Evolutionary conservation across 2,329 filamentous ascomycete genomes (phyloP).

Genomic region (Fusarium abutilonis): DNA sequence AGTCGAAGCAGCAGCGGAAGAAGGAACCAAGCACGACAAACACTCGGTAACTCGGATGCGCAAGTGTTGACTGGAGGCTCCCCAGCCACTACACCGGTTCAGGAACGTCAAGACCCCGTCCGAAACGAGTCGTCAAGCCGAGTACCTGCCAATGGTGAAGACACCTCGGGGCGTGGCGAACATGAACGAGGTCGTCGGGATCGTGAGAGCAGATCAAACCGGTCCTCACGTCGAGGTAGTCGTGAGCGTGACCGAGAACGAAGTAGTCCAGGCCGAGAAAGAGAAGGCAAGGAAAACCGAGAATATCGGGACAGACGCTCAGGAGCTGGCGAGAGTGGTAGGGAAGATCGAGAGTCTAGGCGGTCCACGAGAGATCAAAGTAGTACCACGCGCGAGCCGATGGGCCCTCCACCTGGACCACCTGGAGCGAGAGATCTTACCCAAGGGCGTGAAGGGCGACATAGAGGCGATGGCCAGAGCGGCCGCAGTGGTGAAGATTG

Average conservation of each 20-base stretch:
- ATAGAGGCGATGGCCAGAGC: constrained; percentile 44
- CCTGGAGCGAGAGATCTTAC: constrained; percentile 45
- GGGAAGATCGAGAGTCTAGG: constrained; percentile 52
- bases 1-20: constrained; percentile 51
- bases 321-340: constrained; percentile 45
- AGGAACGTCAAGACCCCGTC: constrained; percentile 60
- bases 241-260: constrained; percentile 62
- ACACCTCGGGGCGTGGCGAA: constrained; percentile 46
- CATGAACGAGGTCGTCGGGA: constrained; percentile 58
- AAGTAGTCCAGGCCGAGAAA: constrained; percentile 59
- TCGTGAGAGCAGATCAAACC: constrained; percentile 52
- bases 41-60: constrained; percentile 63
- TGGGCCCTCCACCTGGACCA: constrained; percentile 43
- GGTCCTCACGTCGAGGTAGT: constrained; percentile 60
- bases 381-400: constrained; percentile 42
- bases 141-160: constrained; percentile 47
- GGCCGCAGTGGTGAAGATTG: constrained; percentile 49
- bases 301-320: constrained; percentile 58
- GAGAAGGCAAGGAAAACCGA: constrained; percentile 57
- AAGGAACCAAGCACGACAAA: constrained; percentile 52
- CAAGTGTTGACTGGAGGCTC: constrained; percentile 67
- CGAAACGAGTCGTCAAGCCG: constrained; percentile 53
- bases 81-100: constrained; percentile 58
- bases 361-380: constrained; percentile 45
- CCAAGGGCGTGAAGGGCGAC: constrained; percentile 49